Conservation (phyloP, 257 asterid species). For the Anisodus tanguticus region DNA sequence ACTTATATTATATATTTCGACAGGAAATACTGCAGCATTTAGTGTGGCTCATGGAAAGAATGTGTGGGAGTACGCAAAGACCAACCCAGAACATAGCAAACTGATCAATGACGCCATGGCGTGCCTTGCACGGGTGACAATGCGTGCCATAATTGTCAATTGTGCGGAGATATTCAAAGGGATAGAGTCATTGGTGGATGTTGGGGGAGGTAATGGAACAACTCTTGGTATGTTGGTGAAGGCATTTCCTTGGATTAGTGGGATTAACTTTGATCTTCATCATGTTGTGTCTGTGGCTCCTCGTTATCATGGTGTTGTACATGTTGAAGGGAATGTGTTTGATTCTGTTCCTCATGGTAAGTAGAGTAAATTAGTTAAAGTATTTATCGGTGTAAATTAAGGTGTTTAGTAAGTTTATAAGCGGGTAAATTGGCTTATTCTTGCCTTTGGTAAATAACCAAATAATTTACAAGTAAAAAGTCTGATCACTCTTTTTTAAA, state of each 20-base stretch:
- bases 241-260: conserved; percentile 58
- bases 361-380: background rate
- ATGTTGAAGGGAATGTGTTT: conserved; percentile 71
- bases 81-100: conserved; percentile 47
- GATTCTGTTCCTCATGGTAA: conserved; percentile 57
- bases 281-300: conserved; percentile 57
- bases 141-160: conserved; percentile 40
- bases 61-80: conserved; percentile 49
- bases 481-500: too few relatives aligned
- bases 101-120: conserved; percentile 65
- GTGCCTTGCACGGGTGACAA: conserved; percentile 42
- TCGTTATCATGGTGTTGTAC: conserved; percentile 44
- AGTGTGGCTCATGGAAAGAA: conserved; percentile 52
- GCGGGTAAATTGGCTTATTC: too few relatives aligned
- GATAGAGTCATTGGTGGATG: conserved; percentile 63
- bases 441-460: too few relatives aligned
- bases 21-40: conserved; percentile 39
- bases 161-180: conserved; percentile 51
- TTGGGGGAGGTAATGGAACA: conserved; percentile 79
- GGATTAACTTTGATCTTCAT: conserved; percentile 69
- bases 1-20: background rate
- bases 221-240: conserved; percentile 48
- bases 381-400: background rate
- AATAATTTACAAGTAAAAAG: too few relatives aligned
- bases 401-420: too few relatives aligned